Base-by-base conservation (phyloP, 2,329 filamentous ascomycete species). In the Ploettnerulaceae sp. region DNA sequence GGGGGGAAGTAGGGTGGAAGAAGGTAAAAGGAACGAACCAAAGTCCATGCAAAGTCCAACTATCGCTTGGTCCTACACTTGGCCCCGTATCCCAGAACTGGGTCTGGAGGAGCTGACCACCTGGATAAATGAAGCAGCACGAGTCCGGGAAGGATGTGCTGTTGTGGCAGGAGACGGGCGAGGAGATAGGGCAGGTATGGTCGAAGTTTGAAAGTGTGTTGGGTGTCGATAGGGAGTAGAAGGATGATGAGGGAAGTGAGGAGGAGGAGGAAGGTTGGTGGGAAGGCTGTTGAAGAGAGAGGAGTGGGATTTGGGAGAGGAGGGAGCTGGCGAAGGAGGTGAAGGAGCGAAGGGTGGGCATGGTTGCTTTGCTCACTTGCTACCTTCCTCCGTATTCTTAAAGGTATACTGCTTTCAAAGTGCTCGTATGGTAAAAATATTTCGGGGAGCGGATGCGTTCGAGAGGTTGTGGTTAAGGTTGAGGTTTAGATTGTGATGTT, bases 71-170 rank as follows among this genome's bases (percentile, higher is more conserved):
- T 0, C 86, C 63, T 5, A 80, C 74, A 1, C 76, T 69, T 1
- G 84, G 84, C 51, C 75, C 65, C 1, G 79, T 76, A 61, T 89
- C 84, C 85, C 86, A 89, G 67, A 89, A 89, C 57, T 89, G 85
- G 1, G 86, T 89, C 65, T 80, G 78, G 4, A 89, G 72, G 38
- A 89, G 69, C 52, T 86, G 77, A 2, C 86, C 86, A 4, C 83
- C 81, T 0, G 85, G 84, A 18, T 79, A 73, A 59, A 85, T 85
- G 69, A 89, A 85, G 67, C 86, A 90, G 69, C 86, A 90, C 5
- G 81, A 75, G 58, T 89, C 73, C 35, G 72, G 64, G n/a, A 77
- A 73, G 3, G 66, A 66, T 2, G 79, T 79, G 8, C 73, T 77
- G 60, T 82, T 82, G 50, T 81, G 77, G 59, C 84, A 88, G 57